Percentiles rank a stretch among this genome's conserved stretches.
These are phyloP conservation scores for Candida cerambycidarum DNA, from an alignment of 805 yeast species.

Conservation along the genomic window DNA sequence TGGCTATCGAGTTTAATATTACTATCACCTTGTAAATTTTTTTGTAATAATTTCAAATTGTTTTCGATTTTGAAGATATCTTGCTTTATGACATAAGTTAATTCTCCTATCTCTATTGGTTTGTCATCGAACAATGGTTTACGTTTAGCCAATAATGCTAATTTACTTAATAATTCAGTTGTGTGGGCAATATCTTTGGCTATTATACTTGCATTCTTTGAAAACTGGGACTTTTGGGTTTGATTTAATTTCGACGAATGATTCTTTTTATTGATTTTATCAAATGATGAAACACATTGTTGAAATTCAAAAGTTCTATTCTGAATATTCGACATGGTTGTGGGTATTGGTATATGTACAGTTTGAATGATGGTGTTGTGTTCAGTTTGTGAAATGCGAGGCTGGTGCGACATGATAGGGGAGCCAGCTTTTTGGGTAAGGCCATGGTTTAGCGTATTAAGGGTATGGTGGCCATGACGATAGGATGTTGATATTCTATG, in stretches of 20 bases:
- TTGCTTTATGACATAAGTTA: slow-evolving; percentile 84
- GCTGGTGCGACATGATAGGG: slow-evolving; percentile 10
- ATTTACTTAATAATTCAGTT: slow-evolving; percentile 73
- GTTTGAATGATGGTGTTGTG: not conserved
- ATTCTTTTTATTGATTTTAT: slow-evolving; percentile 52
- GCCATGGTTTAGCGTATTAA: too few species aligned
- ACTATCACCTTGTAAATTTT: slow-evolving; percentile 46
- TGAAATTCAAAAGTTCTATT: slow-evolving; percentile 93
- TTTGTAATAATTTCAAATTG: slow-evolving; percentile 60
- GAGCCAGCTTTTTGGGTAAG: slow-evolving; percentile 1
- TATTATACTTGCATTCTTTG: slow-evolving; percentile 71
- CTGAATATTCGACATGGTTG: slow-evolving; percentile 40
- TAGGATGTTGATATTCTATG: too few species aligned
- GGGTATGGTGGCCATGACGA: too few species aligned
- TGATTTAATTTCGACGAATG: slow-evolving; percentile 21
- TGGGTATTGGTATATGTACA: not conserved
- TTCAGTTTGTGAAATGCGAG: slow-evolving; percentile 5
- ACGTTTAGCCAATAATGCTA: slow-evolving; percentile 83
- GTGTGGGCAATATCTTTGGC: slow-evolving; percentile 89
- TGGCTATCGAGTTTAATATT: slow-evolving; percentile 54
- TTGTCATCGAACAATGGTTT: slow-evolving; percentile 92
- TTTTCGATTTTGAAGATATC: slow-evolving; percentile 81
- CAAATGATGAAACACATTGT: slow-evolving; percentile 79
- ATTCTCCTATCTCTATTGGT: slow-evolving; percentile 89
- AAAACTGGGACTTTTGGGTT: slow-evolving; percentile 34